phyloP scores from a whole-genome alignment of 2,329 filamentous ascomycete species.

The Diaporthe aspalathi region DNA sequence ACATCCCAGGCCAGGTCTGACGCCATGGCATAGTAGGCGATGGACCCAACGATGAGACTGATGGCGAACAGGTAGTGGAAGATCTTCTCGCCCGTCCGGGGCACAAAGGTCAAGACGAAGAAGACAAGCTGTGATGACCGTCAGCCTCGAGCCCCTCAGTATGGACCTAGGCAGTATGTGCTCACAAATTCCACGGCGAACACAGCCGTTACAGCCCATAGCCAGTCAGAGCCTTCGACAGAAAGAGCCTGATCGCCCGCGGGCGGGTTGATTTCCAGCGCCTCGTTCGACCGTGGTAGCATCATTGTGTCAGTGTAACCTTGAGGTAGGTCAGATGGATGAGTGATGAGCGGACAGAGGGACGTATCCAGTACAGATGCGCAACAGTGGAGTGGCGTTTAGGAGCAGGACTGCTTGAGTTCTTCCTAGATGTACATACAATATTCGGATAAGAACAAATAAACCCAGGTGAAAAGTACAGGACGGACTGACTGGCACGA shows the following conservation, averaged over 20 bases:
- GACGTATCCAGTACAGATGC: background rate
- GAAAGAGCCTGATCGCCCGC: constrained; percentile 53
- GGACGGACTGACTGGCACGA: background rate
- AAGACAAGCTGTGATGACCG: constrained; percentile 51
- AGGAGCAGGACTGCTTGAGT: background rate
- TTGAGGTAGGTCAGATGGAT: background rate
- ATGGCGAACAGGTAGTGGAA: constrained; percentile 68
- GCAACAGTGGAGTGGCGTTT: background rate
- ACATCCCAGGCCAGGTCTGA: constrained; percentile 61
- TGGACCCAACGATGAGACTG: constrained; percentile 59
- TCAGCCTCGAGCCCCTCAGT: constrained; percentile 34
- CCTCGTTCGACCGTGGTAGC: constrained; percentile 50
- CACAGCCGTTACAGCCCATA: constrained; percentile 65
- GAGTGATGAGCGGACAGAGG: background rate
- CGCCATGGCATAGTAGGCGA: constrained; percentile 64
- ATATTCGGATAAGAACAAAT: background rate
- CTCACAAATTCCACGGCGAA: constrained; percentile 60
- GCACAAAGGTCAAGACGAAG: constrained; percentile 52
- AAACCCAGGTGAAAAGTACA: background rate
- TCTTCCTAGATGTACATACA: background rate
- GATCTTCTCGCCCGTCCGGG: constrained; percentile 61
- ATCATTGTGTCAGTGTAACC: constrained; percentile 24
- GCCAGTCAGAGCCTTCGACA: constrained; percentile 64
- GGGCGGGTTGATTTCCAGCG: constrained; percentile 60
- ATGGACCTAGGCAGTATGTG: constrained; percentile 2